These are phyloP conservation scores for Ganoderma resinaceum DNA, from an alignment of 1,284 basidiomycete genomes.

Conservation along the genomic window DNA sequence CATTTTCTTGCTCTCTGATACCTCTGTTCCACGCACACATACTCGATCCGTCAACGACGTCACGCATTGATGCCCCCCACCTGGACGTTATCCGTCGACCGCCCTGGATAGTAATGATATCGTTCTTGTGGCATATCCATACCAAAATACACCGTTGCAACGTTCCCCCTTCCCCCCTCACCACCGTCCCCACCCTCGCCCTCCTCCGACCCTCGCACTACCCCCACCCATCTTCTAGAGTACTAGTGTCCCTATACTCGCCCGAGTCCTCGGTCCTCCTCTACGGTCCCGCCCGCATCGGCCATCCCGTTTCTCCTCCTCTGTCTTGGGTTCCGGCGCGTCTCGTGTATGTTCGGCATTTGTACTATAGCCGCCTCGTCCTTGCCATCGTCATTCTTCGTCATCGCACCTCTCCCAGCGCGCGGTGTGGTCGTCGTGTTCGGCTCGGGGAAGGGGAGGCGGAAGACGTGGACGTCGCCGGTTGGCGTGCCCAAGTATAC, in stretches of 20 bases:
- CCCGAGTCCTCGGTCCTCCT: neutral
- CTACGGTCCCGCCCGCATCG: neutral
- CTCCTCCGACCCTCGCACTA: neutral
- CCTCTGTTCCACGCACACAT: neutral
- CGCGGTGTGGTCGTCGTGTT: neutral
- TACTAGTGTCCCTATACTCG: neutral
- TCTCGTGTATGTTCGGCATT: conserved; percentile 8
- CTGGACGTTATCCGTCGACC: neutral
- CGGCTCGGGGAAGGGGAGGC: neutral
- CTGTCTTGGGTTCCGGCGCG: conserved; percentile 13
- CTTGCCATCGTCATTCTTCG: neutral
- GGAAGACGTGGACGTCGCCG: neutral
- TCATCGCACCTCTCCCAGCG: neutral
- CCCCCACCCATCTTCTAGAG: neutral
- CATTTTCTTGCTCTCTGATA: neutral
- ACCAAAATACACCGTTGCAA: neutral
- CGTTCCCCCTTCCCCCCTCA: no score
- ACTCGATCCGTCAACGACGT: neutral
- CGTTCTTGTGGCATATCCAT: neutral
- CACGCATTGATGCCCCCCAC: neutral
- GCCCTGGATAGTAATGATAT: neutral
- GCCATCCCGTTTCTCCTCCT: neutral
- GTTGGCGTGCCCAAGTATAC: neutral
- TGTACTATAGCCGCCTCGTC: conserved; percentile 7
- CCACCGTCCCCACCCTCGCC: neutral